A percentile compares a stretch with the other conserved stretches of the same genome.
These are phyloP conservation scores for Geranomyces michiganensis DNA, from an alignment of 192 early-diverging fungal genomes.

Conservation along the genomic window DNA sequence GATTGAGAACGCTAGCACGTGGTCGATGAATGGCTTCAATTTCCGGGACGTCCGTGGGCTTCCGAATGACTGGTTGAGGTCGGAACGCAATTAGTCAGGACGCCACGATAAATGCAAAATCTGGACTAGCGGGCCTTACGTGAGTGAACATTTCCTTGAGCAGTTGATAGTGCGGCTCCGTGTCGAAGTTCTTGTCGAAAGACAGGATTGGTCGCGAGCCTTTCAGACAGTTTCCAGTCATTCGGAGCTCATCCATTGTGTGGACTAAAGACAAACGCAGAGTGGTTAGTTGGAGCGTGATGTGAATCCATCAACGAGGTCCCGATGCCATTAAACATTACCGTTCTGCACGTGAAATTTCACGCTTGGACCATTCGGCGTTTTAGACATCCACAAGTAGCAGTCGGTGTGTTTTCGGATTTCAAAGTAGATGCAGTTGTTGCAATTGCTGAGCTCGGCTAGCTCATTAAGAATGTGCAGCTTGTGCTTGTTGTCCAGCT, in stretches of 20 bases:
- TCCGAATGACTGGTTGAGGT: constrained; percentile 70
- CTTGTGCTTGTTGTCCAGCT: constrained; percentile 90
- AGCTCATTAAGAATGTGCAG: constrained; percentile 90
- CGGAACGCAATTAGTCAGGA: background rate
- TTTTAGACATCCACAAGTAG: constrained; percentile 94
- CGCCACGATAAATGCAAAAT: constrained; percentile 11
- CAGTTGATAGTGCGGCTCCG: constrained; percentile 76
- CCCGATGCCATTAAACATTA: constrained; percentile 32
- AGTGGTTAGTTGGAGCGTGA: background rate
- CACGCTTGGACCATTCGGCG: constrained; percentile 92
- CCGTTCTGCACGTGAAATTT: constrained; percentile 95
- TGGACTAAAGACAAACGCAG: constrained; percentile 64
- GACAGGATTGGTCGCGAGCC: constrained; percentile 93
- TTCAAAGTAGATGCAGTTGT: constrained; percentile 97
- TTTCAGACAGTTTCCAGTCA: constrained; percentile 98
- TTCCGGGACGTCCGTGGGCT: constrained; percentile 84
- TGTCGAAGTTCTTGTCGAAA: constrained; percentile 93
- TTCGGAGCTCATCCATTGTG: constrained; percentile 98
- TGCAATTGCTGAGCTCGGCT: constrained; percentile 96
- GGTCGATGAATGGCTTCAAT: constrained; percentile 97
- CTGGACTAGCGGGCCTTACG: too few relatives aligned
- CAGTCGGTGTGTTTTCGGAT: constrained; percentile 88
- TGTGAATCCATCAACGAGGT: too few relatives aligned
- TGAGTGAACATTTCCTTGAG: constrained; percentile 93
- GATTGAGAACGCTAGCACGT: constrained; percentile 86